Evolutionary conservation across 2,329 filamentous ascomycete genomes (phyloP).

Genomic region (Clonostachys byssicola): DNA sequence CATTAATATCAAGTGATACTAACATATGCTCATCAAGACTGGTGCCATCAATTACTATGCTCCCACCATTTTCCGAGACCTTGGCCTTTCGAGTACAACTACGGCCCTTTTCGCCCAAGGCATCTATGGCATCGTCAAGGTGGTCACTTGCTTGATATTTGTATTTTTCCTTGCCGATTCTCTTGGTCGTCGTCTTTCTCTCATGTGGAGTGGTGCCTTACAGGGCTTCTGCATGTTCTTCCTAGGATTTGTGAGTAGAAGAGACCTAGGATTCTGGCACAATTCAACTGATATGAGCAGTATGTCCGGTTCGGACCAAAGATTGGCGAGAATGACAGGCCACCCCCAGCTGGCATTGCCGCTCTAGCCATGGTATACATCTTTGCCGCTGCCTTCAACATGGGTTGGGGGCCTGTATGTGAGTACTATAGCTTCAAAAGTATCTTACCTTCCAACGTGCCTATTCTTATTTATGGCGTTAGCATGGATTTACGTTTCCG

Average conservation of each 20-base stretch:
- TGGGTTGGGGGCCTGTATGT: constrained; percentile 60
- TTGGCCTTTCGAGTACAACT: constrained; percentile 47
- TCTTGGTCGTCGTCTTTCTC: constrained; percentile 48
- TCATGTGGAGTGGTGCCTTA: constrained; percentile 15
- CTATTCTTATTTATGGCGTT: neutral
- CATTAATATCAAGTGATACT: neutral
- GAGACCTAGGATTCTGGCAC: neutral
- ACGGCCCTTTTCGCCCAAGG: constrained; percentile 64
- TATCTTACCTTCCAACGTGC: neutral
- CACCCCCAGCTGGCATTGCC: constrained; percentile 43
- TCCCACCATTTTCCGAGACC: constrained; percentile 55
- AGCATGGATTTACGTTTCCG: constrained; percentile 44
- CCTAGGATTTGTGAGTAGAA: constrained; percentile 39
- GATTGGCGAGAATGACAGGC: constrained; percentile 24
- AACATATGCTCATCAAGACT: constrained; percentile 5
- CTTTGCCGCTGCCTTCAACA: constrained; percentile 58
- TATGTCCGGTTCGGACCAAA: constrained; percentile 47
- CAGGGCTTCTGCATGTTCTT: constrained; percentile 47
- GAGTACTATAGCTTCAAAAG: constrained; percentile 33
- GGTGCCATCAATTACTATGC: constrained; percentile 52
- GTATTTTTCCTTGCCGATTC: constrained; percentile 60
- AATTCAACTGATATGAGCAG: constrained; percentile 1
- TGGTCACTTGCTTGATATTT: constrained; percentile 55
- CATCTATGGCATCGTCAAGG: constrained; percentile 65
- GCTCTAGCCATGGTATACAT: constrained; percentile 58